Conservation (phyloP, 306 rosid species). For the Cicer chorassanicum region DNA sequence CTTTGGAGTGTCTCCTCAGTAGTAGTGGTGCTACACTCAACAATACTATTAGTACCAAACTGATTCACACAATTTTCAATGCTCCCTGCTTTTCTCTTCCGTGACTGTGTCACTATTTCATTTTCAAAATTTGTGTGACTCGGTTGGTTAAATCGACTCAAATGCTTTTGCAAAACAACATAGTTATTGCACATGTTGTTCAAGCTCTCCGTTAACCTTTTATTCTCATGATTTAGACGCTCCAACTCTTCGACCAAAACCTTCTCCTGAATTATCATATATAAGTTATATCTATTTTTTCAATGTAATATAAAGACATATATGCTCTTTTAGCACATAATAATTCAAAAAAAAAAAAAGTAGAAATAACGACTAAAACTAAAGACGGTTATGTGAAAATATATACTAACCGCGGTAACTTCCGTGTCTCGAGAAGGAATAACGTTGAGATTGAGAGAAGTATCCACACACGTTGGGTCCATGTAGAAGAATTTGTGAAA, state of each 20-base stretch:
- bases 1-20: slow-evolving; percentile 56
- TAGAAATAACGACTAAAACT: too few species aligned
- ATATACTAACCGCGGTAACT: slow-evolving; percentile 43
- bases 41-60: slow-evolving; percentile 11
- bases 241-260: slow-evolving; percentile 57
- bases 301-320: background rate
- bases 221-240: slow-evolving; percentile 65
- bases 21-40: slow-evolving; percentile 57
- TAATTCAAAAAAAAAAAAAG: too few species aligned
- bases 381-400: too few species aligned
- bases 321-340: too few species aligned
- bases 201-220: slow-evolving; percentile 59
- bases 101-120: slow-evolving; percentile 26
- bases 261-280: slow-evolving; percentile 19
- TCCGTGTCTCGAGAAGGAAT: slow-evolving; percentile 39
- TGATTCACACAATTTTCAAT: slow-evolving; percentile 35
- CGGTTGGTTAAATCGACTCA: slow-evolving; percentile 42
- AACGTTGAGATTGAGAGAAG: slow-evolving; percentile 71
- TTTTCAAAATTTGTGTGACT: slow-evolving; percentile 26
- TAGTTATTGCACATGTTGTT: slow-evolving; percentile 54
- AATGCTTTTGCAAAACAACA: slow-evolving; percentile 52
- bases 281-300: background rate
- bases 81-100: slow-evolving; percentile 61
- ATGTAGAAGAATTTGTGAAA: slow-evolving; percentile 13
- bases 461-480: slow-evolving; percentile 52